Evolutionary conservation across 176 grass and related monocot genomes (phyloP), one percentile per base, ranked within the genome.

Genomic region (Hordeum marinum): DNA sequence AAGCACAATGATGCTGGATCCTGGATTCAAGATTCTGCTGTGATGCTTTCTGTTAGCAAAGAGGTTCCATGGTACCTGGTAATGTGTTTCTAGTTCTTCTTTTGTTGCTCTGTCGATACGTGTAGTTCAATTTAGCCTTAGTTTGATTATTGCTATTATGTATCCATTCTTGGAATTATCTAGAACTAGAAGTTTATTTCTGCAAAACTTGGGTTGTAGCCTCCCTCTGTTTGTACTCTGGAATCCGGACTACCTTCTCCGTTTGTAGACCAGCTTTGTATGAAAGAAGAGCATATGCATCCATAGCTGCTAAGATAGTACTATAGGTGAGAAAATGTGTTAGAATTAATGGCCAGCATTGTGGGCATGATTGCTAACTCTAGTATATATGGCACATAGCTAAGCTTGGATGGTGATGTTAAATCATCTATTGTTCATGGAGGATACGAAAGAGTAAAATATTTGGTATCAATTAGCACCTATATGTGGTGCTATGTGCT

Each of bases 41-140:
- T 95, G 81, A 90, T 99, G 88, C 78, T 93, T 88, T 92, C 93
- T 43, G 84, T 83, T 82, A 94, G 90, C 78, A 99, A 92, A 89
- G 96, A 99, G 62, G 90, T 87, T 87, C 93, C 96, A 31, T 99
- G 96, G 96, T 99, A 92, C 75, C 88, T 99, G 96, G 96, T 99
- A 95, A 83, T 84, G 25, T 72, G 35, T 13, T 13, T 81, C 3
- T 25, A 48, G 18, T 4, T 82, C 48, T 70, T 11, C 1, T 65
- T 76, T 91, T 57, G 2, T 84, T 18, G 26, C 80, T 78, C 21
- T 82, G 55, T 54, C 18, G 3, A 32, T 74, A 12, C 23, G 68
- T 50, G 40, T 54, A 29, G 18, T 62, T 78, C 14, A 65, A 27
- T 87, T 62, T 61, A 71, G 77, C 35, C 14, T 46, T 43, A 54